phyloP scores from a whole-genome alignment of 2,329 filamentous ascomycete species.

The Pseudonectria buxi region DNA sequence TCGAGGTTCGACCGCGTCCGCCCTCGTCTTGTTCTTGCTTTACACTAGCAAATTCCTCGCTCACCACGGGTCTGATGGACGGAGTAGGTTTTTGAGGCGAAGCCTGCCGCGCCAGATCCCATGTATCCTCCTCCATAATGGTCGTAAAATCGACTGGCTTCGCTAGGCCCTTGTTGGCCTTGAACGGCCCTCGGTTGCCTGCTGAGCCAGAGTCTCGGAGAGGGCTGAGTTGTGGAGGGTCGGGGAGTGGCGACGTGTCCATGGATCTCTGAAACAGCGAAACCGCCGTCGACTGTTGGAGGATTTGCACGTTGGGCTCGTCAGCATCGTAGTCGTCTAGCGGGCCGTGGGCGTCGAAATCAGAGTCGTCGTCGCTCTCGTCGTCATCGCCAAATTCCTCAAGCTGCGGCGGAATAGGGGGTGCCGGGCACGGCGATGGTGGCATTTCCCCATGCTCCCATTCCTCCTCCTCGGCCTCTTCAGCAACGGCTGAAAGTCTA shows the following conservation, averaged over 20 bases:
- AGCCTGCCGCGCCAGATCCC: constrained; percentile 32
- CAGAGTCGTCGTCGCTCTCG: constrained; percentile 32
- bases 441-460: constrained; percentile 9
- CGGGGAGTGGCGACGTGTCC: constrained; percentile 40
- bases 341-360: constrained; percentile 39
- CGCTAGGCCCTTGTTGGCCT: constrained; percentile 15
- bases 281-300: constrained; percentile 36
- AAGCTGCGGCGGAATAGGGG: constrained; percentile 9
- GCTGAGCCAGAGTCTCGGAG: constrained; percentile 46
- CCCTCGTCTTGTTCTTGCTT: constrained; percentile 3
- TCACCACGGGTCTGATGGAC: not conserved
- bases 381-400: constrained; percentile 20
- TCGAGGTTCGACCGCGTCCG: constrained; percentile 19
- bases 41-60: constrained; percentile 1
- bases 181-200: constrained; percentile 37
- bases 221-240: constrained; percentile 43
- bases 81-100: constrained; percentile 19
- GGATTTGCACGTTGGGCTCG: constrained; percentile 39
- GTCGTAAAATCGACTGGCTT: constrained; percentile 38
- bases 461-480: constrained; percentile 37
- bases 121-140: constrained; percentile 42
- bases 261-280: constrained; percentile 19
- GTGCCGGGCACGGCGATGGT: constrained; percentile 23
- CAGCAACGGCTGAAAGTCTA: constrained; percentile 39
- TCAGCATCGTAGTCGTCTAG: constrained; percentile 37